A percentile compares a stretch with the other conserved stretches of the same genome.
Evolutionary conservation across 768 basidiomycete species (phyloP).

Genomic region (Tylopilus balloui): DNA sequence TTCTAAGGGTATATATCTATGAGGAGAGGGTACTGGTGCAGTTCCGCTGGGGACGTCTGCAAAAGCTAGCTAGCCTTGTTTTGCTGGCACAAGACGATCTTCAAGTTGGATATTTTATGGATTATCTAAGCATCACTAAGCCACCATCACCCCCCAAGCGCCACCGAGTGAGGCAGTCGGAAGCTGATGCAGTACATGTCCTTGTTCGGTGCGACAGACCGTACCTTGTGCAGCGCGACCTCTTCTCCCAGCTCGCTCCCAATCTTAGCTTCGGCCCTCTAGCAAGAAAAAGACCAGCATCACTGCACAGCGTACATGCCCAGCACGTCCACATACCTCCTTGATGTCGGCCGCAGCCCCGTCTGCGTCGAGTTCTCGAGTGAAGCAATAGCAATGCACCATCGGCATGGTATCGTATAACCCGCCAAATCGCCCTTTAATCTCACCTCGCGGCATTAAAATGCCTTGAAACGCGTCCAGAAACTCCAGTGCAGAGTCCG

Average conservation of each 20-base stretch:
- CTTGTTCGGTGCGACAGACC: conserved; percentile 93
- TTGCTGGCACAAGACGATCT: conserved; percentile 3
- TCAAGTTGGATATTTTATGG: too few species aligned
- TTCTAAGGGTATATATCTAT: conserved; percentile 34
- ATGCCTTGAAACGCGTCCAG: conserved; percentile 84
- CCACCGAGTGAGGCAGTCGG: conserved; percentile 50
- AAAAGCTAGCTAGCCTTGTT: not conserved
- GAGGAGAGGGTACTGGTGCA: conserved; percentile 18
- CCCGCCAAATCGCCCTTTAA: conserved; percentile 42
- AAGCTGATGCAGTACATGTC: conserved; percentile 98
- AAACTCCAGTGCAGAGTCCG: conserved; percentile 86
- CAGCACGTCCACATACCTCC: conserved; percentile 48
- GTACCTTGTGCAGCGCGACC: conserved; percentile 65
- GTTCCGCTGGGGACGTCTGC: conserved; percentile 13
- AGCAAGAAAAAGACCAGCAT: conserved; percentile 20
- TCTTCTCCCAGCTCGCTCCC: conserved; percentile 49
- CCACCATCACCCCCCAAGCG: conserved; percentile 27
- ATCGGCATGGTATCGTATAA: conserved; percentile 64
- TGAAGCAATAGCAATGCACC: conserved; percentile 96
- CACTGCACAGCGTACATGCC: conserved; percentile 2
- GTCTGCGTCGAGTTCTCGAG: conserved; percentile 68
- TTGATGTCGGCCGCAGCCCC: conserved; percentile 75
- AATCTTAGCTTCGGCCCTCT: conserved; percentile 72
- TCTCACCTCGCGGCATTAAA: conserved; percentile 39
- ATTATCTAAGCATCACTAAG: conserved; percentile 27